phyloP scores from a whole-genome alignment of 345 rosid genomes.

The Euphorbia pulcherrima region DNA sequence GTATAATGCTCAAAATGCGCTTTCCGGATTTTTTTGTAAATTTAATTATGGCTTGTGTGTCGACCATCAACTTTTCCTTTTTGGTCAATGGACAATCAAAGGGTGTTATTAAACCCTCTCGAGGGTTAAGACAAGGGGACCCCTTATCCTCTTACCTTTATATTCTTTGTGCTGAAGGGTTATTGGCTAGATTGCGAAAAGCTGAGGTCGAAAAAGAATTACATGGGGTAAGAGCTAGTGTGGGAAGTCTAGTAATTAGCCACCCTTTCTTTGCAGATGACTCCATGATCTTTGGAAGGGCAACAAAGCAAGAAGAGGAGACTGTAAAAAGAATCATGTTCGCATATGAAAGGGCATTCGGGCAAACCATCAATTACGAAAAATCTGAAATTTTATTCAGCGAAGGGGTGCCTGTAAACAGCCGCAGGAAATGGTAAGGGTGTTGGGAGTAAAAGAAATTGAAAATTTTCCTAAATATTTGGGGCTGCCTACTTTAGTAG shows the following conservation, averaged over 20 bases:
- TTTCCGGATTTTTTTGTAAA: not conserved
- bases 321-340: too few species aligned
- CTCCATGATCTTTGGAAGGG: not conserved
- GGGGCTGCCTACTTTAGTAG: not conserved
- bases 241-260: not conserved
- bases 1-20: not conserved
- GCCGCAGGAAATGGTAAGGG: not conserved
- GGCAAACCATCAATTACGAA: not conserved
- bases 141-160: not conserved
- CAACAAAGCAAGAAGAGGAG: not conserved
- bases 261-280: not conserved
- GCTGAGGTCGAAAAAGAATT: not conserved
- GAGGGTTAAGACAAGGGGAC: not conserved
- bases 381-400: not conserved
- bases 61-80: not conserved
- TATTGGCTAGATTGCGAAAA: not conserved
- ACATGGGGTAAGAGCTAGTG: not conserved
- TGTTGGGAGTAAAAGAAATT: not conserved
- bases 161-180: not conserved
- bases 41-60: not conserved
- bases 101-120: not conserved
- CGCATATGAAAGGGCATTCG: not conserved
- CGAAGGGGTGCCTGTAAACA: not conserved
- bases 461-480: not conserved
- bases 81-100: not conserved